phyloP scores from a whole-genome alignment of 257 asterid genomes.

The Nicotiana tomentosiformis region DNA sequence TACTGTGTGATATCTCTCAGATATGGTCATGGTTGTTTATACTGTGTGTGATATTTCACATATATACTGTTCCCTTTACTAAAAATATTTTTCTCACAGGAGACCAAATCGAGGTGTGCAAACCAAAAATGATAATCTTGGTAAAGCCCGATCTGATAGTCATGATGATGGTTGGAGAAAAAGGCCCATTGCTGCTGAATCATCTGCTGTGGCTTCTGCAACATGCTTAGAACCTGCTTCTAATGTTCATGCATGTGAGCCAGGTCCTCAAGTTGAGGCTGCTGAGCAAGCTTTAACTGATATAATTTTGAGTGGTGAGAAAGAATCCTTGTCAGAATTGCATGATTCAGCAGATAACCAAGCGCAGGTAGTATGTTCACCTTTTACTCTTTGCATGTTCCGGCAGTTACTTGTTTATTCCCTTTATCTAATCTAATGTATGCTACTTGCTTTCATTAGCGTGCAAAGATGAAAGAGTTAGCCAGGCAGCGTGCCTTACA shows the following conservation, averaged over 20 bases:
- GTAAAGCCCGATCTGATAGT: constrained; percentile 46
- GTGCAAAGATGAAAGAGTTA: constrained; percentile 60
- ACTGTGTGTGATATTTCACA: background rate
- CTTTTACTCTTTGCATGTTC: constrained; percentile 1
- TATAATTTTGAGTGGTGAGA: constrained; percentile 32
- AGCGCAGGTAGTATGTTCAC: constrained; percentile 47
- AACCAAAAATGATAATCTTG: constrained; percentile 45
- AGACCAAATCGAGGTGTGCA: constrained; percentile 46
- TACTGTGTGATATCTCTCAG: background rate
- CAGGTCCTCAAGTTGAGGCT: constrained; percentile 33
- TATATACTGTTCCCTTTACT: constrained; percentile 10
- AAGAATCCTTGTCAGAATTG: constrained; percentile 39
- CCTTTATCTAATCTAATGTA: constrained; percentile 13
- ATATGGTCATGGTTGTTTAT: constrained; percentile 7
- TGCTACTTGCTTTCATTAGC: constrained; percentile 40
- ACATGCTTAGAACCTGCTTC: constrained; percentile 28
- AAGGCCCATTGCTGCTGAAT: constrained; percentile 39
- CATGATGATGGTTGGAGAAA: constrained; percentile 57
- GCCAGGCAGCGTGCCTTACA: constrained; percentile 78
- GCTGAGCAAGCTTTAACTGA: constrained; percentile 27
- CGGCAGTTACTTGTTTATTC: background rate
- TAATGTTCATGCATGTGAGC: constrained; percentile 23
- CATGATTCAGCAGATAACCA: constrained; percentile 58
- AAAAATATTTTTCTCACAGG: constrained; percentile 35
- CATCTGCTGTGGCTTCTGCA: constrained; percentile 21